These are phyloP conservation scores for Lasiodiplodia hormozganensis DNA, from an alignment of 2,329 filamentous ascomycete species.

Conservation along the genomic window DNA sequence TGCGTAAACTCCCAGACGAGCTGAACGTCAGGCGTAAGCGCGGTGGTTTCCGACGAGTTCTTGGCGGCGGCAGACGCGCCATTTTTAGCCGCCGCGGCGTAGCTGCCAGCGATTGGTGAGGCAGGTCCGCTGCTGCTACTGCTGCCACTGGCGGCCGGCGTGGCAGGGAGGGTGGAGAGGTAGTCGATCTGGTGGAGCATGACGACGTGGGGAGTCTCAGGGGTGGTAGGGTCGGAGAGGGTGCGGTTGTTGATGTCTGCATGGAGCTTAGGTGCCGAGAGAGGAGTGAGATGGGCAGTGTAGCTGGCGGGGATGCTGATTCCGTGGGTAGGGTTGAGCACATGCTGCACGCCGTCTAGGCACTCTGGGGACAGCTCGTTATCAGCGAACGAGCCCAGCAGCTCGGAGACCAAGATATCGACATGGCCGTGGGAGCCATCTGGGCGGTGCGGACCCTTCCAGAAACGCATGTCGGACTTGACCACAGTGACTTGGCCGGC, in stretches of 20 bases:
- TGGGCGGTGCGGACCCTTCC: constrained; percentile 77
- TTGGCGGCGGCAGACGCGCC: constrained; percentile 1
- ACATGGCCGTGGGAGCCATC: constrained; percentile 69
- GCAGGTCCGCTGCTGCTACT: not conserved
- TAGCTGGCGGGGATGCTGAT: constrained; percentile 95
- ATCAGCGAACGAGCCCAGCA: constrained; percentile 93
- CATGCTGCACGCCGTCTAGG: constrained; percentile 91
- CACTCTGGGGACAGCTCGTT: constrained; percentile 98
- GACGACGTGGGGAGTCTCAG: constrained; percentile 93
- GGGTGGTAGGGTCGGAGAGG: constrained; percentile 69
- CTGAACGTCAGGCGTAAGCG: constrained; percentile 63
- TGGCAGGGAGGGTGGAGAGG: constrained; percentile 63
- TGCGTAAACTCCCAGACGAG: constrained; percentile 82
- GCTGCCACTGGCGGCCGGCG: not conserved
- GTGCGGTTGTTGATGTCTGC: constrained; percentile 75
- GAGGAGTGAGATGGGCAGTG: constrained; percentile 91
- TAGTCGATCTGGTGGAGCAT: constrained; percentile 90
- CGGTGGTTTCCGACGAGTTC: not conserved
- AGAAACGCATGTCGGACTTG: constrained; percentile 96
- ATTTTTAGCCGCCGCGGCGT: constrained; percentile 8
- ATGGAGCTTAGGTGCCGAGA: constrained; percentile 84
- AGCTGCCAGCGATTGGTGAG: constrained; percentile 3
- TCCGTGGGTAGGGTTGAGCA: constrained; percentile 79
- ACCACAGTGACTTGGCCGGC: constrained; percentile 80
- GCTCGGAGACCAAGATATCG: constrained; percentile 92